Conservation (phyloP, 352 stramenopile species). For the Globisporangium mamillatum region DNA sequence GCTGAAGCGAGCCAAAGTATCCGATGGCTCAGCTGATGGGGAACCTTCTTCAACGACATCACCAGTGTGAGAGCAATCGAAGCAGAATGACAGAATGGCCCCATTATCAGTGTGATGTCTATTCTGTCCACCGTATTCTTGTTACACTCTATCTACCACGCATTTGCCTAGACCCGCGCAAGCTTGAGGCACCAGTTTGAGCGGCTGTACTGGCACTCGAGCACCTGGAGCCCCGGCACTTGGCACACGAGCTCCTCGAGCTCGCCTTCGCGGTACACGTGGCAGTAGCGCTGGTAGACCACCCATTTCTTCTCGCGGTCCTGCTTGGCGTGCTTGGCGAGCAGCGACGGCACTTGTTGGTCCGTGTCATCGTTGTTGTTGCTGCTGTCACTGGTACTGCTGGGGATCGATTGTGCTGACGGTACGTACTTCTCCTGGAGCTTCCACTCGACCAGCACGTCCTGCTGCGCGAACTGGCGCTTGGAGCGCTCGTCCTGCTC, state of each 20-base stretch:
- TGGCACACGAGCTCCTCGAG: conserved; percentile 61
- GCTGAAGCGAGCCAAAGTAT: conserved; percentile 6
- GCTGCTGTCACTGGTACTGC: not conserved
- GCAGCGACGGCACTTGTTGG: not conserved
- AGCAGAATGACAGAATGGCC: not conserved
- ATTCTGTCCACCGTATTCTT: not conserved
- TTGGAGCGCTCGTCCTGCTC: conserved; percentile 80
- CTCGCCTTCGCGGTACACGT: conserved; percentile 74
- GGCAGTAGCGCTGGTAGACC: conserved; percentile 81
- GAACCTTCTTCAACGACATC: not conserved
- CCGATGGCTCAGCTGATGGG: not conserved
- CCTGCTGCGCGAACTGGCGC: conserved; percentile 68
- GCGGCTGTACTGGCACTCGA: conserved; percentile 66
- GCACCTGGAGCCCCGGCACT: conserved; percentile 50
- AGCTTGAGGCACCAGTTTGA: conserved; percentile 70
- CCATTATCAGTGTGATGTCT: not conserved
- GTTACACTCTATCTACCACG: not conserved
- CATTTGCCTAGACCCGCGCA: not conserved
- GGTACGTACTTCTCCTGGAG: conserved; percentile 76
- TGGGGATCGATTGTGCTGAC: conserved; percentile 10
- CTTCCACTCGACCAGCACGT: conserved; percentile 87
- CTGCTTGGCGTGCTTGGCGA: conserved; percentile 34
- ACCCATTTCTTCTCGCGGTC: conserved; percentile 62
- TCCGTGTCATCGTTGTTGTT: not conserved
- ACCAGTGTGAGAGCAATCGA: not conserved